Conservation (phyloP, 139 green algal species). For the Chlamydomonas asymmetrica region DNA sequence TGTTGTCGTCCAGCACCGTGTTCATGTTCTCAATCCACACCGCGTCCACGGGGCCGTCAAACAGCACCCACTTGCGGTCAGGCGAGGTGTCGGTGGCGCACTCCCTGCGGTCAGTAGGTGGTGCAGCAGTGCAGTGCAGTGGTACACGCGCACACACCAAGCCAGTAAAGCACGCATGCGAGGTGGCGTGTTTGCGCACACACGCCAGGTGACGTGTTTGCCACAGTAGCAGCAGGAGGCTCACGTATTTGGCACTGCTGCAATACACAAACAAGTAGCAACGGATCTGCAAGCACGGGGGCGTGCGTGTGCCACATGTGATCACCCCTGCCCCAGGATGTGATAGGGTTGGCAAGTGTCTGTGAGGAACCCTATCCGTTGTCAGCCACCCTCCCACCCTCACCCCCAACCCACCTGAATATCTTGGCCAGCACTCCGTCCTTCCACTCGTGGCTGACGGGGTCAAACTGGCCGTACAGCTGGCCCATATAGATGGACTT, state of each 20-base stretch:
- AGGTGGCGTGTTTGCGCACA: neutral
- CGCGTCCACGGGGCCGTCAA: conserved; percentile 72
- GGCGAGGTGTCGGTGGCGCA: conserved; percentile 58
- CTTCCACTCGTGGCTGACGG: conserved; percentile 75
- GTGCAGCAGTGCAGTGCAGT: no score
- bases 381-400: neutral
- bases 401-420: conserved; percentile 56
- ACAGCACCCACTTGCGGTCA: conserved; percentile 74
- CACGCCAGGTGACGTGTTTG: conserved; percentile 40
- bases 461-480: conserved; percentile 80
- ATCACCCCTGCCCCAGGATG: no score
- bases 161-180: no score
- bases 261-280: no score
- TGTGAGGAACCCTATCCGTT: neutral
- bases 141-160: no score
- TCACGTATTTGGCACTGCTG: no score
- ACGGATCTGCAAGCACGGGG: no score
- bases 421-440: conserved; percentile 79
- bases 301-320: no score
- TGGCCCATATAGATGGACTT: conserved; percentile 78
- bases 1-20: conserved; percentile 86
- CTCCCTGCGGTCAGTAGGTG: conserved; percentile 52
- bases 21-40: conserved; percentile 85
- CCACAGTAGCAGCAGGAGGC: no score
- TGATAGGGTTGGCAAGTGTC: no score